Conservation (phyloP, 2,329 filamentous ascomycete species). For the Colletotrichum magnum region DNA sequence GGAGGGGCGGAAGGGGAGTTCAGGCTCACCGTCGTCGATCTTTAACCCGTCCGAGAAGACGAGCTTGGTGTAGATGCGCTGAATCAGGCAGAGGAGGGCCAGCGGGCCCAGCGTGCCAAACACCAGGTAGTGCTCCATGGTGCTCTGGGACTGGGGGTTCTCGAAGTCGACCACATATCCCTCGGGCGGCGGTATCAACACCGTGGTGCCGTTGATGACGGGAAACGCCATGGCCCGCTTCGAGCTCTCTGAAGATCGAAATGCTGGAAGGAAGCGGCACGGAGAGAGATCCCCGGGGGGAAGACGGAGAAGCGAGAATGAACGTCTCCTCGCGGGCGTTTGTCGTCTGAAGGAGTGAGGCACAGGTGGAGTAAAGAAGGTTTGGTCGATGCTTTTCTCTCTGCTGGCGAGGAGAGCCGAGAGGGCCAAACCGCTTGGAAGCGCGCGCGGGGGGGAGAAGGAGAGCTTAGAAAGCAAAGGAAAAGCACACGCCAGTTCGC, state of each 20-base stretch:
- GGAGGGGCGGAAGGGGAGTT: not conserved
- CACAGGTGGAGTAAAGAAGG: not conserved
- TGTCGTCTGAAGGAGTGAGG: not conserved
- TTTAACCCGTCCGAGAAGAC: constrained; percentile 37
- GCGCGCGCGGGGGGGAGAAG: too few species aligned
- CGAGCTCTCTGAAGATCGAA: not conserved
- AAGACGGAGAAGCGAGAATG: not conserved
- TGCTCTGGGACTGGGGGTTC: constrained; percentile 47
- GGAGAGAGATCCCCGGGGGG: not conserved
- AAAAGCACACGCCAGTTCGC: not conserved
- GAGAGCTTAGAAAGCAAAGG: not conserved
- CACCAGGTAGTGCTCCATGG: constrained; percentile 44
- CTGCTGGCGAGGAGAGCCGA: not conserved
- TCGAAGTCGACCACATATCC: constrained; percentile 53
- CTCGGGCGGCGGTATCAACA: constrained; percentile 45
- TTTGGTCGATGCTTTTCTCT: too few species aligned
- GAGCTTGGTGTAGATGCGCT: constrained; percentile 47
- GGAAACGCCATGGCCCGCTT: constrained; percentile 37
- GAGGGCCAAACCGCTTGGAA: not conserved
- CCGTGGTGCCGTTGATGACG: constrained; percentile 45
- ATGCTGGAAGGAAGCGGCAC: not conserved
- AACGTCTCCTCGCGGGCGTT: not conserved
- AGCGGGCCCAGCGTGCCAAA: constrained; percentile 46
- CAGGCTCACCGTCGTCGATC: constrained; percentile 40
- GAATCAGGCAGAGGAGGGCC: constrained; percentile 45